Conservation (phyloP, 345 rosid genomes). For the Angophora floribunda region DNA sequence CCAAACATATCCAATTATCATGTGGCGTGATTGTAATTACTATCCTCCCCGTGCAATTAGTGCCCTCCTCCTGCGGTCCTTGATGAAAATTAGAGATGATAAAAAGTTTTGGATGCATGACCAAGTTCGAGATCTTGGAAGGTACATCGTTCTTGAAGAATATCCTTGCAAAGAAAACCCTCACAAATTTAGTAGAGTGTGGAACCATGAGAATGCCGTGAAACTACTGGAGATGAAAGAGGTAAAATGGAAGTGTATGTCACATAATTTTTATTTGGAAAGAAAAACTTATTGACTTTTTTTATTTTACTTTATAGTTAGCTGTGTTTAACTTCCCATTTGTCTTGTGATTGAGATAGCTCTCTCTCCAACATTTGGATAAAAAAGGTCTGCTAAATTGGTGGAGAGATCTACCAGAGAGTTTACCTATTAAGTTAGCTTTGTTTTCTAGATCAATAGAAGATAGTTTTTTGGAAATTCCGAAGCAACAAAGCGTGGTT, state of each 20-base stretch:
- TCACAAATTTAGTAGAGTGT: background rate
- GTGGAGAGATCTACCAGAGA: background rate
- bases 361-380: background rate
- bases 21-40: background rate
- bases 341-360: background rate
- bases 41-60: background rate
- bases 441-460: background rate
- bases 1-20: background rate
- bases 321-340: background rate
- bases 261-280: background rate
- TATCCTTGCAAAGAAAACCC: background rate
- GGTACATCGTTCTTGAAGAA: background rate
- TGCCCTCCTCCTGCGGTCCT: background rate
- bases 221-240: background rate
- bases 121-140: background rate
- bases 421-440: background rate
- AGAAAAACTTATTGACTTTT: background rate
- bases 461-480: background rate
- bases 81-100: background rate
- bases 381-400: background rate
- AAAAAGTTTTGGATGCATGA: background rate
- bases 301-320: no score
- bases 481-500: background rate
- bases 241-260: background rate
- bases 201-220: background rate